Evolutionary conservation across 371 early-diverging fungal species (phyloP).

Genomic region (Haplosporangium sp.): DNA sequence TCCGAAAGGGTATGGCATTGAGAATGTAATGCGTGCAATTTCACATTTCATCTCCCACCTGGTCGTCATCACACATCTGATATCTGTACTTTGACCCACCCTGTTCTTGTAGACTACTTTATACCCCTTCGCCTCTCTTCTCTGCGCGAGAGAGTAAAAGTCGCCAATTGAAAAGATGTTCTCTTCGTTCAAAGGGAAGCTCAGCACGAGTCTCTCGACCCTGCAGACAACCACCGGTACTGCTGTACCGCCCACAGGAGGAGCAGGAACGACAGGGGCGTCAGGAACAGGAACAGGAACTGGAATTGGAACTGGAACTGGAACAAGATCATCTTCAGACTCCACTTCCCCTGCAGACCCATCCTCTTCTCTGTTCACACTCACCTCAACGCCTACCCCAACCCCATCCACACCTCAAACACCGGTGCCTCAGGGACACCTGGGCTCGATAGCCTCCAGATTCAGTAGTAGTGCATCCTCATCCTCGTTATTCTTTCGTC

Average conservation of each 20-base stretch:
- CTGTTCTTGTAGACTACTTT: no score
- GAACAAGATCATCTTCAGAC: neutral
- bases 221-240: conserved; percentile 6
- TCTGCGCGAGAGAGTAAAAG: no score
- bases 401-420: neutral
- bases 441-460: conserved; percentile 30
- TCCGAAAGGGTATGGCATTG: no score
- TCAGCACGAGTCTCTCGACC: conserved; percentile 43
- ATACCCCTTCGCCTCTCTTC: no score
- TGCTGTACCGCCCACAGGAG: neutral
- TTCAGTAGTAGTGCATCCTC: conserved; percentile 33
- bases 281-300: neutral
- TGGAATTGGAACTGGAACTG: neutral
- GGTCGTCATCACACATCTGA: no score
- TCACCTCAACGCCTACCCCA: neutral
- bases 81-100: no score
- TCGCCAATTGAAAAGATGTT: conserved; percentile 19
- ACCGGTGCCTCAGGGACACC: conserved; percentile 8
- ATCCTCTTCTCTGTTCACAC: neutral
- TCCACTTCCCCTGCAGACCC: neutral
- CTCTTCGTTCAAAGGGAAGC: conserved; percentile 49
- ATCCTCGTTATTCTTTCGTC: conserved; percentile 33
- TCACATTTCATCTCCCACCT: no score
- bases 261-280: no score
- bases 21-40: no score